phyloP scores from a whole-genome alignment of 1,139 yeast genomes.

The Debaryomyces fabryi region DNA sequence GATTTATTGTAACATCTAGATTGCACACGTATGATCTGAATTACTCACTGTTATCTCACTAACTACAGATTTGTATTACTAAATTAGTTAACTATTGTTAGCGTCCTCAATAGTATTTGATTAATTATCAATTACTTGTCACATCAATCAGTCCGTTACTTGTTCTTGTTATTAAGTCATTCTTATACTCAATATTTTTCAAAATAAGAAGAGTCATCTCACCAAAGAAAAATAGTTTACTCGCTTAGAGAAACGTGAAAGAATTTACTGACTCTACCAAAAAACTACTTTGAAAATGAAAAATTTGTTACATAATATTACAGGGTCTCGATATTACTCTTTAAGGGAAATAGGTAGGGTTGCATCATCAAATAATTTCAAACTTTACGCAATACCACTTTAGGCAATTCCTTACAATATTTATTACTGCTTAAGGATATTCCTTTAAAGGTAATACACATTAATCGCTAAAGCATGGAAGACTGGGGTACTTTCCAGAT shows the following conservation, averaged over 20 bases:
- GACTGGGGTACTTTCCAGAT: background rate
- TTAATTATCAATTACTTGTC: no score
- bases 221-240: no score
- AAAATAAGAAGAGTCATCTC: no score
- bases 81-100: background rate
- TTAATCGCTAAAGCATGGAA: background rate
- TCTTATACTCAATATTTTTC: no score
- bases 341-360: background rate
- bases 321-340: background rate
- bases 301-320: no score
- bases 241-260: no score
- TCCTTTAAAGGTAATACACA: background rate
- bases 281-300: no score
- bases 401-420: background rate
- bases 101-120: background rate
- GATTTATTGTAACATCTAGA: conserved; percentile 6
- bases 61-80: background rate
- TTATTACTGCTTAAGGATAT: background rate
- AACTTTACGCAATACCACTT: background rate
- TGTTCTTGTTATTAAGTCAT: no score
- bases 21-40: background rate
- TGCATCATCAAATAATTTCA: no score
- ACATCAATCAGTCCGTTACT: no score
- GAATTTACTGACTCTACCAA: no score
- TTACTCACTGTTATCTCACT: background rate